Evolutionary conservation across 2,329 filamentous ascomycete genomes (phyloP), one percentile per base, ranked within the genome.

Genomic region (Aspergillus puulaauensis): DNA sequence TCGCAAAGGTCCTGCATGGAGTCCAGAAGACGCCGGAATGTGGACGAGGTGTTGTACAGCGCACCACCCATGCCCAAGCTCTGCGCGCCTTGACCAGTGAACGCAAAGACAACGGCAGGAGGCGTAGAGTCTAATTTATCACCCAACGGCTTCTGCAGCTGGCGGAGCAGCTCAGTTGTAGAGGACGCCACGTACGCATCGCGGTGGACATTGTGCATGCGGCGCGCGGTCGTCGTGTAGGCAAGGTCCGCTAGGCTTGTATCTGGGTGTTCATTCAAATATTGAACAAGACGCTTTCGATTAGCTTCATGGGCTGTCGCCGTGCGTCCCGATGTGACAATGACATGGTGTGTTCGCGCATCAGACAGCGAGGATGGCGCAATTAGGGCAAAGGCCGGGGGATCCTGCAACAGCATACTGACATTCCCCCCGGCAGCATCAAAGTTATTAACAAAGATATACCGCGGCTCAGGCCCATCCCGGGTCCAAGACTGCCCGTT

Each of bases 381-480:
- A 27, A 14, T 23, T 15, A 45, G 21, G 15, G 43, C 43, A 24
- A 45, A 31, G 3, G 6, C 23, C 4, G 52, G 52, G 6, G 43
- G 43, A 27, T 56, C 54, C 21, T 56, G 37, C 12, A 56, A n/a
- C 4, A 56, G 39, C 11, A 89, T 66, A 8, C 83, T 81, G 0
- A 86, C 87, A 72, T 90, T 90, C n/a, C 88, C 87, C 58, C 87
- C 87, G 52, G 87, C 85, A 7, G 87, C 88, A 63, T 82, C 82
- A 66, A 89, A 90, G 74, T 88, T 89, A 76, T 89, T 89, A 62
- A 87, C 73, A 15, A 75, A 66, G 12, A 79, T 58, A 6, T 49
- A 54, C 60, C 70, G 68, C 2, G 65, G 58, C 15, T 43, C 3
- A 61, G 64, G 3, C 57, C 54, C 64, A 60, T 24, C 63, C 60